phyloP scores from a whole-genome alignment of 2,329 filamentous ascomycete genomes.

The Albophoma yamanashiensis region DNA sequence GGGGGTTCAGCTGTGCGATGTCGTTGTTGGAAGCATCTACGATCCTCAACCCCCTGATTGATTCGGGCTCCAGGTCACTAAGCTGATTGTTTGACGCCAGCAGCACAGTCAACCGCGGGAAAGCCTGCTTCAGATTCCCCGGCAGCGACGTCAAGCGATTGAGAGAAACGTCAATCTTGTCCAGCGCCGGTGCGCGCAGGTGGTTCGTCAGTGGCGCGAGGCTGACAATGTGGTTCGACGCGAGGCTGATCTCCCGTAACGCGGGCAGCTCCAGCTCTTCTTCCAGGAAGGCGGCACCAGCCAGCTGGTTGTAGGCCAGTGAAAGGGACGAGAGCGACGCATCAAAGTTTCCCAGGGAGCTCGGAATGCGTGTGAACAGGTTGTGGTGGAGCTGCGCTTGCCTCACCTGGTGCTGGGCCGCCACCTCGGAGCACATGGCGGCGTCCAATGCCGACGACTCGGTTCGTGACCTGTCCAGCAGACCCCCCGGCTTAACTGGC shows the following conservation, averaged over 20 bases:
- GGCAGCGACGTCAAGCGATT: constrained; percentile 73
- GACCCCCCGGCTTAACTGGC: constrained; percentile 46
- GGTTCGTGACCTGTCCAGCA: constrained; percentile 61
- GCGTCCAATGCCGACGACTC: constrained; percentile 50
- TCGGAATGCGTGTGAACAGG: constrained; percentile 57
- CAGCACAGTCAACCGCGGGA: constrained; percentile 60
- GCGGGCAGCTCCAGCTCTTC: constrained; percentile 59
- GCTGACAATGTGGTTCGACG: constrained; percentile 61
- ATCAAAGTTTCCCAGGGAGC: constrained; percentile 60
- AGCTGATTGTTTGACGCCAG: constrained; percentile 74
- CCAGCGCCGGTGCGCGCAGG: constrained; percentile 64
- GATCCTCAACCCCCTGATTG: constrained; percentile 61
- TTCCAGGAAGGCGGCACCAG: constrained; percentile 53
- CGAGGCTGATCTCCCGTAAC: constrained; percentile 67
- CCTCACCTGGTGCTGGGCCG: constrained; percentile 37
- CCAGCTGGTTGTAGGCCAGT: constrained; percentile 63
- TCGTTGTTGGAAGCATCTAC: constrained; percentile 81
- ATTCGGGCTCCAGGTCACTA: constrained; percentile 58
- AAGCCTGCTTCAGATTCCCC: constrained; percentile 46
- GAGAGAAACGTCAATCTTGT: constrained; percentile 68
- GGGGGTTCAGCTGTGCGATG: constrained; percentile 69
- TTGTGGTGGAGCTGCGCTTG: constrained; percentile 70
- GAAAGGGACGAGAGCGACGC: constrained; percentile 61
- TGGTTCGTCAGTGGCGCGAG: constrained; percentile 54
- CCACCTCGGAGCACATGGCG: constrained; percentile 43